Evolutionary conservation across 2,329 filamentous ascomycete genomes (phyloP), one percentile per base, ranked within the genome.

Genomic region (Colletotrichum liaoningense): DNA sequence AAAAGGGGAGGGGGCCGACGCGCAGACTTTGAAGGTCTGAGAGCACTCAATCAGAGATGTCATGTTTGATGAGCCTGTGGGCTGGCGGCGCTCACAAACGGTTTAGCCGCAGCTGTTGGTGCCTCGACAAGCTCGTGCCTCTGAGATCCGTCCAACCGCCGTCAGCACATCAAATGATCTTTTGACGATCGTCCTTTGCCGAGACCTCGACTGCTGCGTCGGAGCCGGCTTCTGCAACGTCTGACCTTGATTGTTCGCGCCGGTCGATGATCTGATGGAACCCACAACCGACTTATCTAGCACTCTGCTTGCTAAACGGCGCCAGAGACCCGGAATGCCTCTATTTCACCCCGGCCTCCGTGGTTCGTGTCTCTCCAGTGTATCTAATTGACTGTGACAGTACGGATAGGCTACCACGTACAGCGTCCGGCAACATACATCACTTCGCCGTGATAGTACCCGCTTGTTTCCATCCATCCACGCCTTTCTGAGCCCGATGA

Each of bases 81-180:
- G 56, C 46, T 73, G 46, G 70, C 67, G 56, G 33, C 67, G 46
- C 24, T 62, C 67, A 56, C 55, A 70, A 66, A 60, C 67, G 62
- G 70, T 70, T 65, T 70, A 73, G 70, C 60, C 30, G 60, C 60
- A 57, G 70, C 30, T 62, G 26, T 38, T 65, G 70, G 67, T 66
- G 56, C 60, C 49, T 49, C 35, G 67, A 62, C 67, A 62, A 73
- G 70, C 46, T 65, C 60, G 70, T 60, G 60, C 60, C 60, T 56
- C 70, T 35, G 56, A 65, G 49, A 65, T 65, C 55, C 30, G 59
- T 63, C 66, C 70, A 72, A 64, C 70, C 66, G 59, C 55, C 64
- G 70, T 72, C 65, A 72, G 28, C 65, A 72, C 52, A 59, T 69
- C 65, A 73, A 69, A 64, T 73, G 59, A 73, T 69, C 66, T 65